Evolutionary conservation across 306 rosid species (phyloP).

Genomic region (Sechiopsis laciniata): DNA sequence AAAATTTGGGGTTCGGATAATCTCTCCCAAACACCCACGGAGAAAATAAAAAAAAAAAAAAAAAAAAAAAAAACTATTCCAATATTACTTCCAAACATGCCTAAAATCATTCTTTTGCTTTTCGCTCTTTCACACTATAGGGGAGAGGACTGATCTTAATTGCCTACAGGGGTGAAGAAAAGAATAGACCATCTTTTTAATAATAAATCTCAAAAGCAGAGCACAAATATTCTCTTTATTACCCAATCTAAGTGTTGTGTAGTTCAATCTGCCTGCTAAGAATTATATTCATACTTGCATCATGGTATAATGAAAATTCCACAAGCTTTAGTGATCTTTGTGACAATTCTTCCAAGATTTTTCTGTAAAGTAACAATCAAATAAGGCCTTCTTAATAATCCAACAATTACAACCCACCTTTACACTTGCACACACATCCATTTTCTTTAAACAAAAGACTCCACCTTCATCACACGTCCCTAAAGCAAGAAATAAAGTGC

Average conservation of each 20-base stretch:
- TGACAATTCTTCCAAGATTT: not conserved
- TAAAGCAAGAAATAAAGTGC: slow-evolving; percentile 26
- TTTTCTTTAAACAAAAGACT: slow-evolving; percentile 1
- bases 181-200: not conserved
- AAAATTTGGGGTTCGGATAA: too few relatives aligned
- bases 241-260: not conserved
- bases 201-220: not conserved
- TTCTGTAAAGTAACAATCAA: slow-evolving; percentile 13
- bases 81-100: not conserved
- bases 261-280: not conserved
- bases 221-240: not conserved
- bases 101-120: not conserved
- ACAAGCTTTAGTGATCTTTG: not conserved
- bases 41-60: too few relatives aligned
- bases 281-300: slow-evolving; percentile 11
- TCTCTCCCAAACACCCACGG: too few relatives aligned
- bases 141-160: not conserved
- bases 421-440: slow-evolving; percentile 16
- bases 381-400: slow-evolving; percentile 13
- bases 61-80: not conserved
- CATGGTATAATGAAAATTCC: not conserved
- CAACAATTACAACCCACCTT: not conserved
- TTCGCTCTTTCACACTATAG: not conserved
- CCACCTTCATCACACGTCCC: slow-evolving; percentile 7
- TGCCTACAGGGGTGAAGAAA: slow-evolving; percentile 9